Evolutionary conservation across 208 protist genomes (phyloP).

Genomic region (Porcisia hertigi): DNA sequence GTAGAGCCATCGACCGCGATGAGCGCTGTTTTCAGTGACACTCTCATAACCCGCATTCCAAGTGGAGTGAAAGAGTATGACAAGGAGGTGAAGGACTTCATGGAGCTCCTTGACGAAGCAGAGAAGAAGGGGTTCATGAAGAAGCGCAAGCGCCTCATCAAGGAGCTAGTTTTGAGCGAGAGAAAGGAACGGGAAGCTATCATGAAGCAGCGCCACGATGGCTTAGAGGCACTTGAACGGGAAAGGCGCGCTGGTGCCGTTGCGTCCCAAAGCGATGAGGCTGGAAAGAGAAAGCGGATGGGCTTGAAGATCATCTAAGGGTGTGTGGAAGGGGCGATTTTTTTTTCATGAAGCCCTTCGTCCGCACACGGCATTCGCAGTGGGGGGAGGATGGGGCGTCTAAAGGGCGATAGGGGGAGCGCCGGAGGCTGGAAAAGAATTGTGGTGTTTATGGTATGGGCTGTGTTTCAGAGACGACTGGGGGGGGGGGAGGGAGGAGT

Average conservation of each 20-base stretch:
- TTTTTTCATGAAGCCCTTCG: background rate
- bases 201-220: constrained; percentile 30
- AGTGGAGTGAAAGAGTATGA: constrained; percentile 3
- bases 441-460: background rate
- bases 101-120: constrained; percentile 16
- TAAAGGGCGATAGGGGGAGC: too few relatives aligned
- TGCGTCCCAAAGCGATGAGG: constrained; percentile 16
- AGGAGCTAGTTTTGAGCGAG: constrained; percentile 35
- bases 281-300: background rate
- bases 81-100: constrained; percentile 16
- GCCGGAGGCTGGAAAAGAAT: too few relatives aligned
- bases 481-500: background rate
- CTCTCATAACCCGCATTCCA: background rate
- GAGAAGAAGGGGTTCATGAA: constrained; percentile 45
- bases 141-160: constrained; percentile 35
- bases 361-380: background rate
- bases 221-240: constrained; percentile 33
- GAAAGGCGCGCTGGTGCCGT: constrained; percentile 25
- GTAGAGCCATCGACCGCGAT: background rate
- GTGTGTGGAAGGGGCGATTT: background rate
- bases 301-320: background rate
- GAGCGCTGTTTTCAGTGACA: background rate
- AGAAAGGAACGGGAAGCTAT: constrained; percentile 39
- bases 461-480: background rate
- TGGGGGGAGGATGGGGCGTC: too few relatives aligned